Evolutionary conservation across 495 filamentous ascomycete species (phyloP).

Genomic region (Margaritispora aquatica): DNA sequence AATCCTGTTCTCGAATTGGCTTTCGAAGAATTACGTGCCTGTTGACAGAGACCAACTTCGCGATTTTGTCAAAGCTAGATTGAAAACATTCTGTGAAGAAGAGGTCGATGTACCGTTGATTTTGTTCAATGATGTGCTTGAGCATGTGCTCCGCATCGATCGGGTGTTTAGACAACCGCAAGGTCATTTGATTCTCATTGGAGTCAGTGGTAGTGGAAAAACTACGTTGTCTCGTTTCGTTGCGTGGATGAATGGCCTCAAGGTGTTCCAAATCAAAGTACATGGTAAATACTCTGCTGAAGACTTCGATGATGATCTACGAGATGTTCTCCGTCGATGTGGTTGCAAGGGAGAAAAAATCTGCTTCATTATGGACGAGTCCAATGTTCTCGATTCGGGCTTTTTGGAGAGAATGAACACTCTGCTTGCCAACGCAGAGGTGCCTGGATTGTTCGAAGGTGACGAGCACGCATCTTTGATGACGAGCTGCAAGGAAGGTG

Average conservation of each 20-base stretch:
- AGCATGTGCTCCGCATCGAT: conserved; percentile 96
- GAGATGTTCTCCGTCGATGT: conserved; percentile 85
- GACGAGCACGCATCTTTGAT: conserved; percentile 94
- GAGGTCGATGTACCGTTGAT: conserved; percentile 97
- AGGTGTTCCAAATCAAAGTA: conserved; percentile 99
- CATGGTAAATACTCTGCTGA: conserved; percentile 97
- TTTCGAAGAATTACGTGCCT: conserved; percentile 97
- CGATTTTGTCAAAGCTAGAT: conserved; percentile 93
- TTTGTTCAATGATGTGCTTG: conserved; percentile 95
- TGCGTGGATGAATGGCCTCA: conserved; percentile 99
- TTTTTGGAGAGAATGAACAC: conserved; percentile 99
- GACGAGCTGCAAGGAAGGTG: conserved; percentile 97
- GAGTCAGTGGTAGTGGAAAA: conserved; percentile 96
- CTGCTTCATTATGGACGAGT: conserved; percentile 99
- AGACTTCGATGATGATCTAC: conserved; percentile 96
- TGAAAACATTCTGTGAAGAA: conserved; percentile 98
- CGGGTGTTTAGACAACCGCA: conserved; percentile 98
- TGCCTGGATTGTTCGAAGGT: conserved; percentile 95
- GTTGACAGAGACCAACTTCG: conserved; percentile 91
- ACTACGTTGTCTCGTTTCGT: conserved; percentile 97
- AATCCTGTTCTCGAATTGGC: conserved; percentile 97
- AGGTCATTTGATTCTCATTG: conserved; percentile 95
- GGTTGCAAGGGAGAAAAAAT: conserved; percentile 99
- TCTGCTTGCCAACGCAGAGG: conserved; percentile 93
- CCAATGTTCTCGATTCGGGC: conserved; percentile 95